Conservation (phyloP, 1,139 yeast species). For the Zygosaccharomyces sapae region DNA sequence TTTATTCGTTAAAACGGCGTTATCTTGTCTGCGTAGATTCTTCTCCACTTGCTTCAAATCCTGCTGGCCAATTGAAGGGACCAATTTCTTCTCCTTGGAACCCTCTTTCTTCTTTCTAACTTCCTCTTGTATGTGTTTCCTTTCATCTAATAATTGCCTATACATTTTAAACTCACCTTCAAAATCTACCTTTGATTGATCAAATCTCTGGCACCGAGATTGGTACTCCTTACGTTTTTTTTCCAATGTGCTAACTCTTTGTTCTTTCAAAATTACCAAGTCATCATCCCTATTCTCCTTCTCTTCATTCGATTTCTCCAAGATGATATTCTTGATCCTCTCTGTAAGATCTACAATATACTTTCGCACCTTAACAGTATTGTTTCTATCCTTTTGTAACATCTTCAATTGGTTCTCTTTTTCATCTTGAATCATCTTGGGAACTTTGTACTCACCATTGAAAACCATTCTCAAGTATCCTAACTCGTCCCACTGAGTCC, state of each 20-base stretch:
- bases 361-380: conserved; percentile 15
- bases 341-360: conserved; percentile 30
- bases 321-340: conserved; percentile 26
- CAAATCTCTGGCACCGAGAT: conserved; percentile 25
- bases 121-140: conserved; percentile 40
- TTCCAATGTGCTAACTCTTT: conserved; percentile 28
- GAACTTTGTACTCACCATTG: conserved; percentile 36
- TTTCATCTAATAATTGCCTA: conserved; percentile 42
- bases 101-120: conserved; percentile 38
- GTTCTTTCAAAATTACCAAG: conserved; percentile 35
- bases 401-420: conserved; percentile 28
- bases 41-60: conserved; percentile 40
- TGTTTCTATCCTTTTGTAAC: conserved; percentile 21
- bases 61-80: conserved; percentile 34
- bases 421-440: conserved; percentile 29
- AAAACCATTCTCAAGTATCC: conserved; percentile 36
- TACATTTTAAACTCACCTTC: conserved; percentile 41
- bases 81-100: conserved; percentile 26
- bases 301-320: conserved; percentile 14
- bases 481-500: conserved; percentile 28
- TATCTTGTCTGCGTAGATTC: conserved; percentile 39
- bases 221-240: conserved; percentile 27
- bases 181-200: conserved; percentile 29
- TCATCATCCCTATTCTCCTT: conserved; percentile 27
- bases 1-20: conserved; percentile 40